These are phyloP conservation scores for Amauroascus verrucosus DNA, from an alignment of 2,329 filamentous ascomycete genomes.

Conservation along the genomic window DNA sequence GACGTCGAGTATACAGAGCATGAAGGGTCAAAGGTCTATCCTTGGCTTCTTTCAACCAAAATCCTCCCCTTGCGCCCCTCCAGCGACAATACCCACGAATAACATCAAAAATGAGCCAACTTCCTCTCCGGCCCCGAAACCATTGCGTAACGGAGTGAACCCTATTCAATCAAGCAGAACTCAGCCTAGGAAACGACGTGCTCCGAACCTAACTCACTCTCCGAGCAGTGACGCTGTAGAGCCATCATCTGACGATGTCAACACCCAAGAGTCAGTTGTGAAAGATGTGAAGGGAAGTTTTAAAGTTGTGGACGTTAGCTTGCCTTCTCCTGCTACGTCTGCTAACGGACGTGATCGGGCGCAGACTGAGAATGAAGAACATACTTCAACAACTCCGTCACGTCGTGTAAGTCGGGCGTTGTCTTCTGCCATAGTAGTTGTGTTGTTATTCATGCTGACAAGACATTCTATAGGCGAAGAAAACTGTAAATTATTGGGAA, in stretches of 20 bases:
- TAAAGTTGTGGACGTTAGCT: conserved; percentile 47
- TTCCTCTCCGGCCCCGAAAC: conserved; percentile 13
- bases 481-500: conserved; percentile 66
- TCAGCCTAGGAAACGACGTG: conserved; percentile 37
- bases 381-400: conserved; percentile 58
- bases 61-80: conserved; percentile 38
- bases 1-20: conserved; percentile 34
- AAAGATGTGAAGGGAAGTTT: conserved; percentile 26
- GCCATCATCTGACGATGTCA: conserved; percentile 52
- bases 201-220: conserved; percentile 54
- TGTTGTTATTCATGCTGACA: neutral
- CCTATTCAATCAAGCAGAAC: conserved; percentile 33
- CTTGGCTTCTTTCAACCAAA: conserved; percentile 64
- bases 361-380: conserved; percentile 38
- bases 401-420: conserved; percentile 53
- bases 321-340: conserved; percentile 34
- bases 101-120: conserved; percentile 10
- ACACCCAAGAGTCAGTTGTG: conserved; percentile 24
- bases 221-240: conserved; percentile 70
- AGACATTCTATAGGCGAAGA: conserved; percentile 43
- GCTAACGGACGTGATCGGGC: conserved; percentile 34
- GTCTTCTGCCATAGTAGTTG: neutral
- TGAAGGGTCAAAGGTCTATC: conserved; percentile 60
- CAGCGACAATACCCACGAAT: conserved; percentile 21
- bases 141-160: conserved; percentile 16